A percentile compares a stretch with the other conserved stretches of the same genome.
Conservation (phyloP, 768 basidiomycete species). For the Russula sp. region DNA sequence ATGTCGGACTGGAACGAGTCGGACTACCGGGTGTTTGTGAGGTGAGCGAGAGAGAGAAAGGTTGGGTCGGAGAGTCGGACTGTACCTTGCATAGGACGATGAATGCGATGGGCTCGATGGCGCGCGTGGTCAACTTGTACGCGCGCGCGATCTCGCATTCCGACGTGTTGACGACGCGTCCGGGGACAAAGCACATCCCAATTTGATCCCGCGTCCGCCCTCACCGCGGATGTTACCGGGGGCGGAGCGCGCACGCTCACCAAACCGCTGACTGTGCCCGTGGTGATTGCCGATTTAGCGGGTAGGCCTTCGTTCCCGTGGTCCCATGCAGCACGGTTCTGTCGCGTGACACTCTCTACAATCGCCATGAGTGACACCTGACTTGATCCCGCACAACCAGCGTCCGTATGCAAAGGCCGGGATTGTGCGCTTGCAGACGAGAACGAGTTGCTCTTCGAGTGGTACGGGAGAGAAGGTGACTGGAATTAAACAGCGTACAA, state of each 20-base stretch:
- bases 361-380: conserved; percentile 50
- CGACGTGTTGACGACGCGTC: conserved; percentile 66
- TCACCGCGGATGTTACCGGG: too few relatives aligned
- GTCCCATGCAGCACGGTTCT: conserved; percentile 32
- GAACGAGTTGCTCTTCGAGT: too few relatives aligned
- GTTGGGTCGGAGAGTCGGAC: too few relatives aligned
- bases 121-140: conserved; percentile 72
- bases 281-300: not conserved
- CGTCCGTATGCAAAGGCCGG: conserved; percentile 46
- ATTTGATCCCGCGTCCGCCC: too few relatives aligned
- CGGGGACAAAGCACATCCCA: too few relatives aligned
- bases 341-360: conserved; percentile 52
- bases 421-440: too few relatives aligned
- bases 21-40: conserved; percentile 42
- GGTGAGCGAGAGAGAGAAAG: too few relatives aligned
- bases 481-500: too few relatives aligned
- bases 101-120: conserved; percentile 89
- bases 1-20: conserved; percentile 98
- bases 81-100: conserved; percentile 86
- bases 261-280: too few relatives aligned
- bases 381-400: conserved; percentile 28
- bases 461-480: too few relatives aligned
- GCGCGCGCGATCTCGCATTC: conserved; percentile 95
- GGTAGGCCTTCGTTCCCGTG: conserved; percentile 2
- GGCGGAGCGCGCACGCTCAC: too few relatives aligned